Base-by-base conservation (phyloP, 1,139 yeast genomes). In the Saccharomyces hybrid region DNA sequence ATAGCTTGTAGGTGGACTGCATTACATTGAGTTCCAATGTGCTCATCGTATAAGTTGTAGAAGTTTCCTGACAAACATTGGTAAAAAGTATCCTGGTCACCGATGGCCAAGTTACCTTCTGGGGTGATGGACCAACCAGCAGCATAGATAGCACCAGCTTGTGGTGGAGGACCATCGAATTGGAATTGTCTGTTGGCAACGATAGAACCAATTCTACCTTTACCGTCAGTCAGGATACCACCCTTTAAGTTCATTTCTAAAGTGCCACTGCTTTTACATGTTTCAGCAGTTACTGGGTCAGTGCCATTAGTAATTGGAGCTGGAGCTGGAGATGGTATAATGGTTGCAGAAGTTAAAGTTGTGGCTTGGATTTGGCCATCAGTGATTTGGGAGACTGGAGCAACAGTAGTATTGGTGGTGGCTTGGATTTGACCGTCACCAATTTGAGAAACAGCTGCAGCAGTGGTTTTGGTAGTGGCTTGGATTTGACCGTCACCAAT, bases 121-220 rank as follows among this genome's bases (percentile, higher is more conserved):
- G 71, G 67, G 56, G 84, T 77, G 64, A 85, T 73, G 51, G 87
- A 78, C 95, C 95, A 87, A 63, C 95, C 95, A 58, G 83, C 88
- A 68, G 95, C 95, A 74, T 83, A 85, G 73, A 86, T 83, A 64
- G 91, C 79, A 73, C 93, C 95, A 57, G 93, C 91, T 79, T 86
- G 95, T 67, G 93, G 93, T 74, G 91, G 90, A 64, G 93, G 95
- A 71, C 93, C 93, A 69, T 86, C 95, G 67, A 86, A 86, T 77
- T 86, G 95, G 85, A 86, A 85, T 77, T 86, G 95, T 77, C 85
- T 81, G 84, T 85, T 85, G 58, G 93, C 87, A 65, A 86, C 95
- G 72, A 86, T 85, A 55, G 91, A 82, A 69, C 93, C 93, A 62
- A 85, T 74, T 81, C 95, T 84, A 56, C 89, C 89, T 57, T 74